phyloP scores from a whole-genome alignment of 2,329 filamentous ascomycete species.

The Aspergillus sp. region DNA sequence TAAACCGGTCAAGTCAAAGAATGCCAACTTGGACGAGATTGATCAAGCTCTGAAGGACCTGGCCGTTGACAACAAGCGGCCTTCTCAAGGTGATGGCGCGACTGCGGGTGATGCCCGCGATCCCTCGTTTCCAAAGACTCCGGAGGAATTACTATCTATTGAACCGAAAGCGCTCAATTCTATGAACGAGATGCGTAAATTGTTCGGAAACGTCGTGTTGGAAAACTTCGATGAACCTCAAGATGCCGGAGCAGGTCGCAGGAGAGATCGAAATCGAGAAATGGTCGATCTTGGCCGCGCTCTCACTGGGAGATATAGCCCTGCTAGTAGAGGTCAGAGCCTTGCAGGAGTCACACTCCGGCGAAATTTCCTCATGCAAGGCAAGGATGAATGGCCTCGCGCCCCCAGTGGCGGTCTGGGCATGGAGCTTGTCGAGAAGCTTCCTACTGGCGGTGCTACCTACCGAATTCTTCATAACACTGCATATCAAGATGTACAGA shows the following conservation, averaged over 20 bases:
- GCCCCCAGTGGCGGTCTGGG: conserved; percentile 74
- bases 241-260: conserved; percentile 38
- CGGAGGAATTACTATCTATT: conserved; percentile 54
- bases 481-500: conserved; percentile 69
- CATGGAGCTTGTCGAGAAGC: conserved; percentile 65
- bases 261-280: conserved; percentile 52
- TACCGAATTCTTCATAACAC: conserved; percentile 75
- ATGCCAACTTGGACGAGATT: conserved; percentile 56
- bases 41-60: conserved; percentile 60
- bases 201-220: conserved; percentile 63
- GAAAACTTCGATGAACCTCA: conserved; percentile 53
- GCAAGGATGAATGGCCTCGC: conserved; percentile 81
- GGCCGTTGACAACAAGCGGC: conserved; percentile 37
- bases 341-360: conserved; percentile 68
- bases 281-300: conserved; percentile 50
- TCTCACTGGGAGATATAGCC: conserved; percentile 49
- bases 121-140: conserved; percentile 27
- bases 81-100: conserved; percentile 11
- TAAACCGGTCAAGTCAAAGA: conserved; percentile 14
- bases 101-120: conserved; percentile 35
- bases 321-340: conserved; percentile 55
- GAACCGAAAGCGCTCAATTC: conserved; percentile 75
- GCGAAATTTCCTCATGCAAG: conserved; percentile 78
- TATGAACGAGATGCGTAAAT: conserved; percentile 80
- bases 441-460: conserved; percentile 57